Conservation (phyloP, 2,329 filamentous ascomycete species). For the Calcarisporium arbuscula region DNA sequence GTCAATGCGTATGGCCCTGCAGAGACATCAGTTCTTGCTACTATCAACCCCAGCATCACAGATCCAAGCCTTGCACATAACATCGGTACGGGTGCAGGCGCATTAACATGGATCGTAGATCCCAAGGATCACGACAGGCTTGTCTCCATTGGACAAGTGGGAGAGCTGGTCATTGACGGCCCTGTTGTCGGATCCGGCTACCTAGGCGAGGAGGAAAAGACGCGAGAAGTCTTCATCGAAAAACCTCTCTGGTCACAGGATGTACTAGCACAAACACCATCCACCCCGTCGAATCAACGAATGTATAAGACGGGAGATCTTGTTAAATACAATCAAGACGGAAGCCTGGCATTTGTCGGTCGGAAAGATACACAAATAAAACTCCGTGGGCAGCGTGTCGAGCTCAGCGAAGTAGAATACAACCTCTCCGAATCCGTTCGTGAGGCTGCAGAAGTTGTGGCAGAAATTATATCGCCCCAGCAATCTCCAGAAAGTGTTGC, state of each 20-base stretch:
- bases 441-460: conserved; percentile 33
- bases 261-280: conserved; percentile 14
- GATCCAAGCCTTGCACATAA: not conserved
- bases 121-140: conserved; percentile 39
- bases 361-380: conserved; percentile 65
- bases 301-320: conserved; percentile 58
- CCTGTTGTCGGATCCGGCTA: conserved; percentile 59
- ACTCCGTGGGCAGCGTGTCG: conserved; percentile 58
- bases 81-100: conserved; percentile 43
- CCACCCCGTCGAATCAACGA: conserved; percentile 14
- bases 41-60: conserved; percentile 28
- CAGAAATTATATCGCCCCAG: conserved; percentile 42
- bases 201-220: conserved; percentile 51
- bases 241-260: conserved; percentile 41
- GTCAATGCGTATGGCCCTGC: conserved; percentile 48
- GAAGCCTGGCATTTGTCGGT: conserved; percentile 50
- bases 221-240: conserved; percentile 49
- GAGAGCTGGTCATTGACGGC: conserved; percentile 49
- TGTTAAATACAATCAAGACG: conserved; percentile 49
- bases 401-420: conserved; percentile 49
- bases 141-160: conserved; percentile 41
- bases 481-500: conserved; percentile 30
- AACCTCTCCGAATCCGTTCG: conserved; percentile 39
- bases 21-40: conserved; percentile 47
- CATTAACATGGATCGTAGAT: conserved; percentile 44